Conservation (phyloP, 176 grass and related monocot genomes). For the Oryza longistaminata region DNA sequence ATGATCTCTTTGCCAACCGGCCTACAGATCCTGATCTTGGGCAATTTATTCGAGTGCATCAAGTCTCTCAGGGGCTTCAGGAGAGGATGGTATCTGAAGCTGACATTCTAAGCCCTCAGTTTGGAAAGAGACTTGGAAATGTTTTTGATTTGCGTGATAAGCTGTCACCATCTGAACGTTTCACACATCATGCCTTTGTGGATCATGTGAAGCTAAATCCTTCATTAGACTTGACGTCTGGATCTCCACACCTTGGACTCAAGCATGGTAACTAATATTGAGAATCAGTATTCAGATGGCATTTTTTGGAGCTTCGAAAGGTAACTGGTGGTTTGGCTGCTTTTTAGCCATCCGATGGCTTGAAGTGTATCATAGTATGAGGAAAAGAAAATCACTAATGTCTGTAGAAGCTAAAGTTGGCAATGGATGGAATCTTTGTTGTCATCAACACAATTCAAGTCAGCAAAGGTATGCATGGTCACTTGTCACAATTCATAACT, state of each 20-base stretch:
- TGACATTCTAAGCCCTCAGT: constrained; percentile 82
- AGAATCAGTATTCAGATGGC: constrained; percentile 27
- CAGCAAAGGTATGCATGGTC: constrained; percentile 35
- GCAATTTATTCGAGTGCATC: constrained; percentile 54
- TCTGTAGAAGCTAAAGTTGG: constrained; percentile 43
- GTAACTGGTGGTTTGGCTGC: constrained; percentile 36
- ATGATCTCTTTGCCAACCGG: constrained; percentile 36
- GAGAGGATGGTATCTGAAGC: constrained; percentile 72
- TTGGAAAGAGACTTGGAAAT: constrained; percentile 75
- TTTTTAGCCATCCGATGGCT: constrained; percentile 47
- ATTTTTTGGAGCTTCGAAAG: constrained; percentile 40
- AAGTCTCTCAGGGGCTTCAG: constrained; percentile 59
- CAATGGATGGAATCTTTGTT: constrained; percentile 44
- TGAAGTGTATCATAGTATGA: constrained; percentile 37
- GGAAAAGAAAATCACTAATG: constrained; percentile 42
- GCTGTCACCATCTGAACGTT: constrained; percentile 60
- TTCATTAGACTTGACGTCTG: constrained; percentile 61
- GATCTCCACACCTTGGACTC: constrained; percentile 45
- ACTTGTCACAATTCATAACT: not conserved
- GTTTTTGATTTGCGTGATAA: constrained; percentile 72
- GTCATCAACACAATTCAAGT: constrained; percentile 35
- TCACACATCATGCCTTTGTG: constrained; percentile 50
- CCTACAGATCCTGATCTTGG: constrained; percentile 30
- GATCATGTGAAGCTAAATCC: constrained; percentile 66
- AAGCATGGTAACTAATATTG: constrained; percentile 42